Percentiles rank a stretch among this genome's conserved stretches.
These are phyloP conservation scores for Scutellaria barbata DNA, from an alignment of 257 asterid genomes.

Conservation along the genomic window DNA sequence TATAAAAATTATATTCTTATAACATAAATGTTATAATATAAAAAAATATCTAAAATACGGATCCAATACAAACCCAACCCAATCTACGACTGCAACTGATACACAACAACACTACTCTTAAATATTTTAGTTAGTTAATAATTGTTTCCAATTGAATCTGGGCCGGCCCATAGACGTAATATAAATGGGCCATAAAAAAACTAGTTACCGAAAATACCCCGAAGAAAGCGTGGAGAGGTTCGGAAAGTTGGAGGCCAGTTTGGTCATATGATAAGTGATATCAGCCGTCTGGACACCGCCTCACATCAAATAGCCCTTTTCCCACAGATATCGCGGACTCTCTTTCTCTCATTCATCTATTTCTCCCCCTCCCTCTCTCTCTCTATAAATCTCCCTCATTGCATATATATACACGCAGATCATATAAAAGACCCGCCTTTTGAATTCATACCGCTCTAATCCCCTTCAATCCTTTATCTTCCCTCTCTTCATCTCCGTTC, in stretches of 20 bases:
- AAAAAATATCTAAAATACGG: no score
- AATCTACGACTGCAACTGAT: no score
- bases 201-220: slow-evolving; percentile 27
- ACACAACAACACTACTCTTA: no score
- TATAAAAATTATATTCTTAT: no score
- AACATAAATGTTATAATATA: no score
- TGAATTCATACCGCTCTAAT: slow-evolving; percentile 55
- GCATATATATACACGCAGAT: slow-evolving; percentile 37
- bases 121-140: no score
- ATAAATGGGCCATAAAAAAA: slow-evolving; percentile 6
- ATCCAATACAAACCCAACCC: no score
- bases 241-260: slow-evolving; percentile 29
- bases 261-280: slow-evolving; percentile 31
- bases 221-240: not conserved
- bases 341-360: not conserved
- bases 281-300: slow-evolving; percentile 28
- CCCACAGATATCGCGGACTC: slow-evolving; percentile 30
- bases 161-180: not conserved
- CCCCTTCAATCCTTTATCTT: not conserved
- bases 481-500: slow-evolving; percentile 22
- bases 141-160: not conserved
- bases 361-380: slow-evolving; percentile 26
- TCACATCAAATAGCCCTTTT: slow-evolving; percentile 31
- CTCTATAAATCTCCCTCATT: slow-evolving; percentile 34
- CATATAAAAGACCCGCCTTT: slow-evolving; percentile 49